These are phyloP conservation scores for Aureobasidium uvarum DNA, from an alignment of 2,329 filamentous ascomycete species.

Conservation along the genomic window DNA sequence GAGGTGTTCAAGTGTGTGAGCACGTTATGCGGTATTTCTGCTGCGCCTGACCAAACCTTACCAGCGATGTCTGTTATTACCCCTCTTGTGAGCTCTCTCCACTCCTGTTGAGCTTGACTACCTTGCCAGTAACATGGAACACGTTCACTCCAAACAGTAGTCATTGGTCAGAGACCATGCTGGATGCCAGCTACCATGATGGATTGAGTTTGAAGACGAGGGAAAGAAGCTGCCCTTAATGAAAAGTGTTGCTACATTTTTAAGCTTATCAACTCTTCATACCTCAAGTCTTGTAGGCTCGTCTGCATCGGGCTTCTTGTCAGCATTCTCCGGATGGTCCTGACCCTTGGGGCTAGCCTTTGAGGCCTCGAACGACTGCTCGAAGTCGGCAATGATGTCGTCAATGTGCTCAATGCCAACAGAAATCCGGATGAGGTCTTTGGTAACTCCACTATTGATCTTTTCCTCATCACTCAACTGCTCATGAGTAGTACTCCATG, in stretches of 20 bases:
- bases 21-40: not conserved
- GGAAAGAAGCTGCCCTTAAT: not conserved
- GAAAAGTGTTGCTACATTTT: too few relatives aligned
- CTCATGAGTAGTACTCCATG: constrained; percentile 93
- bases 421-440: constrained; percentile 91
- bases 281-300: constrained; percentile 32
- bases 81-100: not conserved
- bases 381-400: constrained; percentile 94
- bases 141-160: not conserved
- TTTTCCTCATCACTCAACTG: constrained; percentile 84
- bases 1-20: not conserved
- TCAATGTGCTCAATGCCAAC: constrained; percentile 96
- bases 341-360: constrained; percentile 32
- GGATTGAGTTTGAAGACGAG: not conserved
- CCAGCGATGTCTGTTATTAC: not conserved
- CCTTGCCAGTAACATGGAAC: not conserved
- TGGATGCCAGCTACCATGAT: not conserved
- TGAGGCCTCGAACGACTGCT: constrained; percentile 71
- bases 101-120: not conserved
- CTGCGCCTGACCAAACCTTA: not conserved
- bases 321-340: constrained; percentile 42
- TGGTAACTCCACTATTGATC: constrained; percentile 74
- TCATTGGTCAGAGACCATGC: not conserved
- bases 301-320: constrained; percentile 33
- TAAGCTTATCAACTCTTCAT: too few relatives aligned